These are phyloP conservation scores for Zymoseptoria brevis DNA, from an alignment of 2,329 filamentous ascomycete species.

Conservation along the genomic window DNA sequence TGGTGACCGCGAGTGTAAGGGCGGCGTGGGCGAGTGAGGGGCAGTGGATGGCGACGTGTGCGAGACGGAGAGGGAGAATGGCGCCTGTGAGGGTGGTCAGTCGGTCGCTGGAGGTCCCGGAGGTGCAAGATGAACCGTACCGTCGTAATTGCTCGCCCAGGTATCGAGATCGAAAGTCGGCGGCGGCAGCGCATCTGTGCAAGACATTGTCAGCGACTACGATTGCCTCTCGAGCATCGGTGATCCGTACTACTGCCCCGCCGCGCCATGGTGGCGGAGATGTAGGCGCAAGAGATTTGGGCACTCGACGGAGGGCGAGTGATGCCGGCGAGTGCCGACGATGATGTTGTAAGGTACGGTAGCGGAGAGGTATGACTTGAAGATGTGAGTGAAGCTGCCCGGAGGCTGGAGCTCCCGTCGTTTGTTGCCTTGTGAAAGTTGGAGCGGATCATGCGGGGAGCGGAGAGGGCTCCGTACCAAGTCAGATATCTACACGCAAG, in stretches of 20 bases:
- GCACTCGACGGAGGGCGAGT: too few relatives aligned
- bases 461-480: background rate
- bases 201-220: background rate
- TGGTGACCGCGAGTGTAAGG: constrained; percentile 64
- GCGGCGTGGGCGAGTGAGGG: constrained; percentile 70
- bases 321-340: too few relatives aligned
- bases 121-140: constrained; percentile 38
- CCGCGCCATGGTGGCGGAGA: background rate
- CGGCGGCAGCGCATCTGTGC: constrained; percentile 25
- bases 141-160: constrained; percentile 83
- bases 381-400: background rate
- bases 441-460: background rate
- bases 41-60: constrained; percentile 72
- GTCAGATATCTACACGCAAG: too few relatives aligned
- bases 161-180: constrained; percentile 88
- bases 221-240: background rate
- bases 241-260: background rate
- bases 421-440: background rate
- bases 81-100: constrained; percentile 48
- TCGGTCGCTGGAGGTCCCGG: background rate
- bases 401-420: too few relatives aligned
- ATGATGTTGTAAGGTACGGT: too few relatives aligned
- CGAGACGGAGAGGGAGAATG: constrained; percentile 71
- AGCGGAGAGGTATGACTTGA: too few relatives aligned
- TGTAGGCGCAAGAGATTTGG: background rate